Evolutionary conservation across 768 basidiomycete genomes (phyloP), one percentile per base, ranked within the genome.

Genomic region (Agaricus sinodeliciosus): DNA sequence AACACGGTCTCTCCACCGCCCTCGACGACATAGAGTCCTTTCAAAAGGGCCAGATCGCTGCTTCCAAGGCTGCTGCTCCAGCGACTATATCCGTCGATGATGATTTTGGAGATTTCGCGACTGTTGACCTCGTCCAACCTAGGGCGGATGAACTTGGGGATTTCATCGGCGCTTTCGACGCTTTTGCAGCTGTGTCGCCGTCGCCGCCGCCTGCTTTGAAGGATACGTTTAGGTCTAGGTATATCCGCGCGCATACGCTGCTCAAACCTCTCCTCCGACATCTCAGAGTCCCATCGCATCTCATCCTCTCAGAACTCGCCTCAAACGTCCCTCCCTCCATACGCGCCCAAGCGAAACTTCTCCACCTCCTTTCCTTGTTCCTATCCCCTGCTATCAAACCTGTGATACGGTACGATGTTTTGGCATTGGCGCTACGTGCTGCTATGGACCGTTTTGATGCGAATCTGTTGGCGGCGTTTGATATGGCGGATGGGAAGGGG

Each of bases 361-460:
- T 99, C 2, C 81, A 80, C 22, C 72, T 90, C 0, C 83, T 99
- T 11, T 73, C 83, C 1, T 71, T 76, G 0, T 95, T 91, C 62
- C 80, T 95, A 37, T 91, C 85, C 0, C 75, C 80, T 1, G 48
- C 58, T 11, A 66, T 96, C 42, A 81, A 87, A 57, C 93, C 95
- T 0, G 69, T 93, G 1, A 74, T 79, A 3, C 70, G 76, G 58
- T 90, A 87, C 81, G 72, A 77, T 6, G 68, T 78, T 18, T 72
- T 90, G 34, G 72, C 77, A 26, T 65, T 80, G 2, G 79, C 87
- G 12, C 74, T 97, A 16, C 79, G 87, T 11, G 77, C 86, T 0
- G 85, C 90, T 0, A 82, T 85, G 64, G 94, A 97, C 60, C 77
- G 90, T 4, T 98, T 95, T 68, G 92, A 97, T 59, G 87, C 88